Conservation (phyloP, 2,329 filamentous ascomycete species). For the Curvularia verruculosa region DNA sequence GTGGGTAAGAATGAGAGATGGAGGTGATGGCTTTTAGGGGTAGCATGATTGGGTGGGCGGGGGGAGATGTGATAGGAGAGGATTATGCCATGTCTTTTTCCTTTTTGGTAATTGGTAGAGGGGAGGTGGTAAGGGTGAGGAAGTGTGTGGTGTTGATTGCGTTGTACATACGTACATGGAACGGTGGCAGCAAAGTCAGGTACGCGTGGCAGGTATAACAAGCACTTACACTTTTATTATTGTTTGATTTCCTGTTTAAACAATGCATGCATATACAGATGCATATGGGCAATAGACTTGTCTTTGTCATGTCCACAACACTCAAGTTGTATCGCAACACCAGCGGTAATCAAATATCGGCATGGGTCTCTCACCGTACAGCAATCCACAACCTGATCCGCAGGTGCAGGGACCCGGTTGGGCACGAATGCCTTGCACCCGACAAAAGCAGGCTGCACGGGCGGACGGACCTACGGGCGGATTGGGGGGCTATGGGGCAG, state of each 20-base stretch:
- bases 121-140: neutral
- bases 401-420: neutral
- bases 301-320: neutral
- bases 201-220: neutral
- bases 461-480: neutral
- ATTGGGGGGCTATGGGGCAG: neutral
- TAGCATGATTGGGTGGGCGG: too few species aligned
- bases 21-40: too few species aligned
- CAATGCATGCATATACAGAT: neutral
- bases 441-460: neutral
- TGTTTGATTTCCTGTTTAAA: neutral
- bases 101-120: neutral
- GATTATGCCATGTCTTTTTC: neutral
- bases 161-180: neutral
- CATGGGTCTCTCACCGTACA: neutral
- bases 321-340: neutral
- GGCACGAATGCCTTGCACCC: neutral
- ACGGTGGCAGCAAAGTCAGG: neutral
- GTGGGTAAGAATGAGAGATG: too few species aligned
- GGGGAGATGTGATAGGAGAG: too few species aligned
- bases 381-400: neutral
- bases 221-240: too few species aligned
- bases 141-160: neutral
- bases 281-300: neutral
- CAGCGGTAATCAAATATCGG: neutral